Evolutionary conservation across 345 rosid genomes (phyloP).

Genomic region (Eucalyptus albens): DNA sequence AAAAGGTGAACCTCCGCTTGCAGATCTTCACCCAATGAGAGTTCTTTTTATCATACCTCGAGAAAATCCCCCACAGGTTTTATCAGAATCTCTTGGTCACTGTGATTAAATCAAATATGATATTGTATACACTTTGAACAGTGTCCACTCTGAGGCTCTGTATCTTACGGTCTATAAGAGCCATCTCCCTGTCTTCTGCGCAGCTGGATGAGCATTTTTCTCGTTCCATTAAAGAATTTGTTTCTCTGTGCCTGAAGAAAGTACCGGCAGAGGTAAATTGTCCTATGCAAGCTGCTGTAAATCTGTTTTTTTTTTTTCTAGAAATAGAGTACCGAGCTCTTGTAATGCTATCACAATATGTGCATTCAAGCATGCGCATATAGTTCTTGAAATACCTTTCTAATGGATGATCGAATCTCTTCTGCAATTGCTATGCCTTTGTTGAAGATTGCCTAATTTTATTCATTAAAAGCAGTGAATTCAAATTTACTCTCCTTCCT

Average conservation of each 20-base stretch:
- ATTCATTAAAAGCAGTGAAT: background rate
- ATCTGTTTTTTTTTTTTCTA: background rate
- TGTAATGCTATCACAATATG: background rate
- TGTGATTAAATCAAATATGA: background rate
- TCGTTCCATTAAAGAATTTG: constrained; percentile 95
- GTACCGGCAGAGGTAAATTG: constrained; percentile 79
- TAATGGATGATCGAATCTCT: background rate
- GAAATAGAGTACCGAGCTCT: background rate
- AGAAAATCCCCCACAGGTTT: constrained; percentile 99
- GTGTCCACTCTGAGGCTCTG: background rate
- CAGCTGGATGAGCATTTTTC: constrained; percentile 99
- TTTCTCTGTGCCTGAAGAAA: constrained; percentile 86
- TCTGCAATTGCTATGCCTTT: background rate
- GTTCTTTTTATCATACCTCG: constrained; percentile 99
- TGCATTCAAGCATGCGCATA: background rate
- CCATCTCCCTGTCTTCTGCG: constrained; percentile 5
- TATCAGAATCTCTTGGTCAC: constrained; percentile 6
- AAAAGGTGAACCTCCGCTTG: constrained; percentile 99
- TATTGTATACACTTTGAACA: background rate
- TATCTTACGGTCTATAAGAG: constrained; percentile 1
- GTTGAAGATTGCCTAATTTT: background rate
- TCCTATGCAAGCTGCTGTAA: background rate
- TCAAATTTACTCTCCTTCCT: background rate
- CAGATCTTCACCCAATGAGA: constrained; percentile 99
- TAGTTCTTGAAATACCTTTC: background rate